Percentiles rank a stretch among this genome's conserved stretches.
Conservation (phyloP, 108 stramenopile genomes). For the Stephanodiscus minutulus region DNA sequence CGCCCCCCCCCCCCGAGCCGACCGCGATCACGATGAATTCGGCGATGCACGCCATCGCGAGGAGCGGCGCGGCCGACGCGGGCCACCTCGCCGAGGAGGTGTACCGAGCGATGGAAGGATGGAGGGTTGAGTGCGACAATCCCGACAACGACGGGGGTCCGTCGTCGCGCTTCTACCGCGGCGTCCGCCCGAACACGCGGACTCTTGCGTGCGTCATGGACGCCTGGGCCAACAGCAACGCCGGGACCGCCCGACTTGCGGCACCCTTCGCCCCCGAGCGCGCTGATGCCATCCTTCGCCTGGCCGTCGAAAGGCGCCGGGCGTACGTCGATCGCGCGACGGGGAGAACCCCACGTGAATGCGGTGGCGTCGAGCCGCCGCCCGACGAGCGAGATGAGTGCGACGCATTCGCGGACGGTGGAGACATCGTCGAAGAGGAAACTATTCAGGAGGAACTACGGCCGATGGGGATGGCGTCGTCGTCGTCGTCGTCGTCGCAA, state of each 20-base stretch:
- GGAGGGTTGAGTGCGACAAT: conserved; percentile 38
- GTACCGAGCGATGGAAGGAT: conserved; percentile 43
- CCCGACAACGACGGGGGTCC: neutral
- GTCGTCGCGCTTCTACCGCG: conserved; percentile 12
- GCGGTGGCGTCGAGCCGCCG: neutral
- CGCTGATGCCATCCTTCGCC: conserved; percentile 23
- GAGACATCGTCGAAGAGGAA: conserved; percentile 13
- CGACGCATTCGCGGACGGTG: conserved; percentile 2
- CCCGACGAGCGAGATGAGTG: no score
- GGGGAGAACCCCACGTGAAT: neutral
- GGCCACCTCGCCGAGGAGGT: conserved; percentile 49
- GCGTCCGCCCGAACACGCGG: conserved; percentile 43
- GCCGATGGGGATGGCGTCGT: neutral
- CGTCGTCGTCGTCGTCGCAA: neutral
- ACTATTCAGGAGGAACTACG: no score
- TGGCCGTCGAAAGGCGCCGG: conserved; percentile 25
- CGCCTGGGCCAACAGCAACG: conserved; percentile 44
- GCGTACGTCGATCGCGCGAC: conserved; percentile 22
- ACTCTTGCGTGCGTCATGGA: conserved; percentile 55
- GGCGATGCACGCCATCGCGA: conserved; percentile 58
- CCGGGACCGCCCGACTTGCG: conserved; percentile 17
- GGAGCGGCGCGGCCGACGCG: conserved; percentile 44
- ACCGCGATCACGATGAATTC: conserved; percentile 60
- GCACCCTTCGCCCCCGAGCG: conserved; percentile 30
- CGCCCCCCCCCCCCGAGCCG: conserved; percentile 42